phyloP scores from a whole-genome alignment of 441 rosid genomes.

The Jatropha podagrica region DNA sequence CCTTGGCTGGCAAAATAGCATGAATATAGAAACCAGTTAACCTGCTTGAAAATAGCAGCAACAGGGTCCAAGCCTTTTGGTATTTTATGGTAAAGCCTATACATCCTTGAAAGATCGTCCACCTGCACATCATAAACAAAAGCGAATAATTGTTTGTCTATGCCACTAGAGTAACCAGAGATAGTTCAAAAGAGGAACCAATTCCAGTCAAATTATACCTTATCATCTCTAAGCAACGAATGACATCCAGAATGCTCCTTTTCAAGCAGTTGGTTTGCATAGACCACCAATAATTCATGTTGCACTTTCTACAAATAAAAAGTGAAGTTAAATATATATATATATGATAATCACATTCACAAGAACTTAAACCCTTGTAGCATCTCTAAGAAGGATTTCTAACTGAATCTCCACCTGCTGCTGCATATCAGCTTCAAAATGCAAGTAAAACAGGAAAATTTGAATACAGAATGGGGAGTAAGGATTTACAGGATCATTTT shows the following conservation, averaged over 20 bases:
- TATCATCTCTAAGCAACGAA: slow-evolving; percentile 83
- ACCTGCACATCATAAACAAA: slow-evolving; percentile 43
- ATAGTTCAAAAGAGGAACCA: slow-evolving; percentile 9
- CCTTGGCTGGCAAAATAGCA: slow-evolving; percentile 12
- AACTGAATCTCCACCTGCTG: not conserved
- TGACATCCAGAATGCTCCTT: slow-evolving; percentile 97
- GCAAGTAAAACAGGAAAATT: not conserved
- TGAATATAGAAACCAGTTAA: slow-evolving; percentile 21
- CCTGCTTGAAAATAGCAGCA: slow-evolving; percentile 85
- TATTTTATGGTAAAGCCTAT: slow-evolving; percentile 79
- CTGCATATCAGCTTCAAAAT: not conserved
- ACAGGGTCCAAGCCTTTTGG: slow-evolving; percentile 75
- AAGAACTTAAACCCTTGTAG: not conserved
- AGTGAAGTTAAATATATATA: not conserved
- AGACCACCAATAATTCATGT: slow-evolving; percentile 65
- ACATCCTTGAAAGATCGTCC: slow-evolving; percentile 95
- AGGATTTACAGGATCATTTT: not conserved
- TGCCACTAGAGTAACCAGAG: slow-evolving; percentile 9
- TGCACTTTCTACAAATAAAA: slow-evolving; percentile 73
- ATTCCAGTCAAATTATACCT: slow-evolving; percentile 40
- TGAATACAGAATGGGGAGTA: not conserved
- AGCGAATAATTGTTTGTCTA: not conserved
- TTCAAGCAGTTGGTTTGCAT: slow-evolving; percentile 67
- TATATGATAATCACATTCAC: not conserved
- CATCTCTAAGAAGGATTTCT: not conserved